These are phyloP conservation scores for Rhodofomes roseus DNA, from an alignment of 1,284 basidiomycete species.

Conservation along the genomic window DNA sequence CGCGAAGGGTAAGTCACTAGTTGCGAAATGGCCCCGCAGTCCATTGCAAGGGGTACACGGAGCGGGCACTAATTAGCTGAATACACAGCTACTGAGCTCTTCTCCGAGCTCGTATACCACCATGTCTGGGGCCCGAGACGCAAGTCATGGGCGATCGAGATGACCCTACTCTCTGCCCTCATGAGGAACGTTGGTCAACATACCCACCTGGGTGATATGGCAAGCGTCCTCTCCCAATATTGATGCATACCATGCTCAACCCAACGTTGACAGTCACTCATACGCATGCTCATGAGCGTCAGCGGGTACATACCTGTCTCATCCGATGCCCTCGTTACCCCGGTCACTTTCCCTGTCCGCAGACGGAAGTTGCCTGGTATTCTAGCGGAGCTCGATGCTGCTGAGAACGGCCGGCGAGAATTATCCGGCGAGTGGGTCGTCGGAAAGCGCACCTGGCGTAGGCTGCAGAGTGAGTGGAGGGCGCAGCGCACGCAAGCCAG, in stretches of 20 bases:
- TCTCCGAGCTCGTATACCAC: constrained; percentile 66
- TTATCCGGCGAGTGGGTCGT: constrained; percentile 97
- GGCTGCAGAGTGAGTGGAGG: constrained; percentile 83
- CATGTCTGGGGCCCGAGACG: constrained; percentile 78
- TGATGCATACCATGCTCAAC: background rate
- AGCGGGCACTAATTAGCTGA: too few species aligned
- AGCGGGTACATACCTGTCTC: constrained; percentile 85
- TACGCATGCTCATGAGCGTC: constrained; percentile 80
- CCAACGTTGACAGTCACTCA: constrained; percentile 45
- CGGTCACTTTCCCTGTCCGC: constrained; percentile 87
- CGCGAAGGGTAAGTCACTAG: constrained; percentile 52
- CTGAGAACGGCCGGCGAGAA: constrained; percentile 73
- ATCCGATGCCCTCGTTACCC: constrained; percentile 92
- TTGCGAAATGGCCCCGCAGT: too few species aligned
- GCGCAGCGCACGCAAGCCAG: constrained; percentile 21
- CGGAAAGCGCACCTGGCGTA: constrained; percentile 86
- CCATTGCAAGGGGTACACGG: too few species aligned
- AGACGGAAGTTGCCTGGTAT: constrained; percentile 74
- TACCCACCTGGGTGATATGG: constrained; percentile 84
- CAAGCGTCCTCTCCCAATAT: constrained; percentile 23
- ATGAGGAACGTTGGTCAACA: constrained; percentile 86
- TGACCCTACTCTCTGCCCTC: constrained; percentile 80
- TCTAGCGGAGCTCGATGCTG: constrained; percentile 70
- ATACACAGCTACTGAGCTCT: constrained; percentile 59
- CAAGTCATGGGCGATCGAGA: constrained; percentile 87